A percentile compares a stretch with the other conserved stretches of the same genome.
phyloP scores from a whole-genome alignment of 768 basidiomycete species.

The Mycena metata region DNA sequence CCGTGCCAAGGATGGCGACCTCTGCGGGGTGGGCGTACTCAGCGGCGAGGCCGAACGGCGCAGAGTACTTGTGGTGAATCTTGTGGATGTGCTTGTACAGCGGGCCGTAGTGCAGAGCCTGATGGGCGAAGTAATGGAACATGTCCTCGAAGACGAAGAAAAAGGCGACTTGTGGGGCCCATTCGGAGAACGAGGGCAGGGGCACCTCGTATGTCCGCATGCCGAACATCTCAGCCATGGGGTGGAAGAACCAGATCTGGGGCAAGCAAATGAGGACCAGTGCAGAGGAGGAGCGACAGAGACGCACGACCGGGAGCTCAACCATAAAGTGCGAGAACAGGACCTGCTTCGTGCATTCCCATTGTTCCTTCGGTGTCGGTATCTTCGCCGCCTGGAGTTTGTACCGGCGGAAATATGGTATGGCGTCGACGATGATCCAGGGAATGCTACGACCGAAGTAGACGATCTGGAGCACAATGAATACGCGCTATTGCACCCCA shows the following conservation, averaged over 20 bases:
- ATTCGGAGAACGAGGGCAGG: slow-evolving; percentile 79
- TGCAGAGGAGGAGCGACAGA: not conserved
- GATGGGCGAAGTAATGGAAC: slow-evolving; percentile 95
- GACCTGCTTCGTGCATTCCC: slow-evolving; percentile 96
- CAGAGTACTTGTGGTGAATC: slow-evolving; percentile 96
- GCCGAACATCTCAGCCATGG: slow-evolving; percentile 86
- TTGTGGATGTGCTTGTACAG: slow-evolving; percentile 97
- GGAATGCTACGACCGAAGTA: slow-evolving; percentile 98
- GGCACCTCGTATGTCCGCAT: slow-evolving; percentile 96
- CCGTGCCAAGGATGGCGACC: slow-evolving; percentile 93
- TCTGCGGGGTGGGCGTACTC: slow-evolving; percentile 99
- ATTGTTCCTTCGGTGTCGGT: slow-evolving; percentile 86
- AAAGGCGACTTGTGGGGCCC: slow-evolving; percentile 82
- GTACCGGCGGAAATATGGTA: slow-evolving; percentile 94
- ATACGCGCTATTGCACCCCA: not conserved
- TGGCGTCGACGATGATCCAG: slow-evolving; percentile 95
- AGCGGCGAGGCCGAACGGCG: slow-evolving; percentile 96
- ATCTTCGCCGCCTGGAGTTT: slow-evolving; percentile 92
- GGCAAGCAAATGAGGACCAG: not conserved
- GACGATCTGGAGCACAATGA: slow-evolving; percentile 70
- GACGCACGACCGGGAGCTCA: slow-evolving; percentile 87
- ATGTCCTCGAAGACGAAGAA: slow-evolving; percentile 98
- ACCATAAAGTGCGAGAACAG: slow-evolving; percentile 96
- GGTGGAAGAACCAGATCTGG: slow-evolving; percentile 93
- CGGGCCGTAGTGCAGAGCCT: slow-evolving; percentile 85